Conservation (phyloP, 148 eudicot genomes). For the Cornus suecica region DNA sequence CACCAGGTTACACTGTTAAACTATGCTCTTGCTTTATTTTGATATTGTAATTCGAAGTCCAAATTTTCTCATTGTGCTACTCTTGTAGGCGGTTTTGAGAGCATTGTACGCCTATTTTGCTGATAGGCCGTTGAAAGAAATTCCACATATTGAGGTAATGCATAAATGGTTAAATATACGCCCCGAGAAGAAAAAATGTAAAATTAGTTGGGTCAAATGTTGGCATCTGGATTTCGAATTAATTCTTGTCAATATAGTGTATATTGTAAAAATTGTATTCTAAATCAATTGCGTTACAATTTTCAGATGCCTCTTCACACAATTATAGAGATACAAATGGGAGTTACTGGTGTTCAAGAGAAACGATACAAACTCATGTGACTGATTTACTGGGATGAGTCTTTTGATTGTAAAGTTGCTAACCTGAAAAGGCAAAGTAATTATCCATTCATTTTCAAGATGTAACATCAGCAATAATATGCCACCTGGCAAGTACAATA, state of each 20-base stretch:
- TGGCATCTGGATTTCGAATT: slow-evolving; percentile 1
- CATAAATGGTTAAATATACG: background rate
- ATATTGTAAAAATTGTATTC: slow-evolving; percentile 1
- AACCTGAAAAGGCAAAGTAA: slow-evolving; percentile 8
- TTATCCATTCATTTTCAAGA: background rate
- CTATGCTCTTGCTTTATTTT: background rate
- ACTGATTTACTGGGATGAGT: slow-evolving; percentile 24
- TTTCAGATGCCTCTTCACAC: slow-evolving; percentile 97
- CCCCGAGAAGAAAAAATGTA: background rate
- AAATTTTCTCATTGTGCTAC: background rate
- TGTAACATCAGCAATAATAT: slow-evolving; percentile 1
- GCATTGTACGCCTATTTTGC: slow-evolving; percentile 98
- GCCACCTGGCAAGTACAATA: background rate
- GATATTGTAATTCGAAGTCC: background rate
- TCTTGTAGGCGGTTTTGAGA: slow-evolving; percentile 49
- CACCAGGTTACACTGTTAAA: slow-evolving; percentile 61
- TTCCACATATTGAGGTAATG: slow-evolving; percentile 96
- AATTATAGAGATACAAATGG: slow-evolving; percentile 98
- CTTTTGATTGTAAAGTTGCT: slow-evolving; percentile 10
- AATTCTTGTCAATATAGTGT: background rate
- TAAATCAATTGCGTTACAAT: slow-evolving; percentile 11
- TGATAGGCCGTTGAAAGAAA: slow-evolving; percentile 89
- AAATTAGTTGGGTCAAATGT: background rate
- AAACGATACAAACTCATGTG: slow-evolving; percentile 97
- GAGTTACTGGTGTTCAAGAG: slow-evolving; percentile 97